Evolutionary conservation across 257 asterid genomes (phyloP), one percentile per base, ranked within the genome.

Genomic region (Anisodus acutangulus): DNA sequence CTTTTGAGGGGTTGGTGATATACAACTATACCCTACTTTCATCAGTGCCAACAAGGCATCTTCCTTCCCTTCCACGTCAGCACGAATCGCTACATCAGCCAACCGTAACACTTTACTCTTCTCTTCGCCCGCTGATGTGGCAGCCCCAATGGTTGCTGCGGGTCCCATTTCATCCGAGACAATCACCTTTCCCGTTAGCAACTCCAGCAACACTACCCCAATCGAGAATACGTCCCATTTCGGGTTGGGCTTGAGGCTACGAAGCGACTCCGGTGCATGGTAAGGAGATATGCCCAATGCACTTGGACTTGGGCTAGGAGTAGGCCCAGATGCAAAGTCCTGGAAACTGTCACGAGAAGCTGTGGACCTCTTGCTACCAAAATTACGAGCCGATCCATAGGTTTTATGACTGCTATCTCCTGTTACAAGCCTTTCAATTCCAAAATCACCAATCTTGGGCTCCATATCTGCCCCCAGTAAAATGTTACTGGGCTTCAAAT

Each of bases 401-500:
- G 92, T 85, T 35, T 93, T 94, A 49, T 94, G 92, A 68, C 98
- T 88, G 78, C 84, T 85, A 5, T 94, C 98, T 0, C 97, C 93
- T 0, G 91, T 63, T 7, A 91, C 93, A 2, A 96, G 97, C 67
- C 98, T 86, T 53, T 96, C 98, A 53, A 96, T 98, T 81, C 99
- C 99, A 53, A 93, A 96, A 69, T 96, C 98, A 0, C 98, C 98
- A 78, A 96, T 91, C 85, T 92, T 94, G 91, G 99, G 97, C 86
- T 96, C 99, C 97, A 92, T 92, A 59, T 92, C 97, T 2, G 70
- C 55, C 76, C 98, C 96, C 83, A 95, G 72, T 1, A 95, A 82
- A 72, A 95, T 90, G 87, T 93, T 96, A 22, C 88, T 96, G 87
- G 98, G 98, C 91, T 94, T 96, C 67, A 96, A 86, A 85, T 96